A percentile compares a stretch with the other conserved stretches of the same genome.
phyloP scores from a whole-genome alignment of 257 asterid species.

The Nicotiana undulata region DNA sequence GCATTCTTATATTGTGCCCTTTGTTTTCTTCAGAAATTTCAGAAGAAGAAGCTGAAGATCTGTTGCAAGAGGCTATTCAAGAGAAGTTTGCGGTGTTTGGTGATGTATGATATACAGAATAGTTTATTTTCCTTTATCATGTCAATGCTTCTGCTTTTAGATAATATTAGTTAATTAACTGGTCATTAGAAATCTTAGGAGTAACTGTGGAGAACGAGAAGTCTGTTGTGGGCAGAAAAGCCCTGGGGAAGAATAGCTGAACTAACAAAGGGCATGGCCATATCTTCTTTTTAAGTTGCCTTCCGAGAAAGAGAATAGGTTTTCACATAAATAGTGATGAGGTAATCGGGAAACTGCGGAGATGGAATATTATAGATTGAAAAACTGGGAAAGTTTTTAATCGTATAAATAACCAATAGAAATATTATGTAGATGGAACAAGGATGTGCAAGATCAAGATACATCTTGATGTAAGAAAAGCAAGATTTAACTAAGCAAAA shows the following conservation, averaged over 20 bases:
- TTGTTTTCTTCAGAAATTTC: slow-evolving; percentile 63
- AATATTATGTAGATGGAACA: slow-evolving; percentile 1
- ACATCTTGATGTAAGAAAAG: neutral
- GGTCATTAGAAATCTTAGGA: neutral
- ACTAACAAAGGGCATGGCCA: neutral
- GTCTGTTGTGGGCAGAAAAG: neutral
- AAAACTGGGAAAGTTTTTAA: neutral
- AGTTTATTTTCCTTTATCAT: neutral
- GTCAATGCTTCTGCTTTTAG: neutral
- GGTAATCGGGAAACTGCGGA: neutral
- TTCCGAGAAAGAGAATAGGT: neutral
- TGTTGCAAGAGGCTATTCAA: slow-evolving; percentile 91
- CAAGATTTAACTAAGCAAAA: neutral
- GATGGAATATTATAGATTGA: neutral
- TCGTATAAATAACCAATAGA: neutral
- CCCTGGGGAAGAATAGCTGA: neutral
- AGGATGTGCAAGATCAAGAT: slow-evolving; percentile 1
- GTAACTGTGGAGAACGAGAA: neutral
- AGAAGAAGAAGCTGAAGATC: slow-evolving; percentile 97
- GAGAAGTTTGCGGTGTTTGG: slow-evolving; percentile 93
- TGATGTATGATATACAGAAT: slow-evolving; percentile 50
- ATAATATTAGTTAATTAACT: neutral
- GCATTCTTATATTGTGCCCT: neutral
- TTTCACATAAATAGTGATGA: neutral
- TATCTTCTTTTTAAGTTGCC: neutral